These are phyloP conservation scores for Paraglomus brasilianum DNA, from an alignment of 192 early-diverging fungal genomes.

Conservation along the genomic window DNA sequence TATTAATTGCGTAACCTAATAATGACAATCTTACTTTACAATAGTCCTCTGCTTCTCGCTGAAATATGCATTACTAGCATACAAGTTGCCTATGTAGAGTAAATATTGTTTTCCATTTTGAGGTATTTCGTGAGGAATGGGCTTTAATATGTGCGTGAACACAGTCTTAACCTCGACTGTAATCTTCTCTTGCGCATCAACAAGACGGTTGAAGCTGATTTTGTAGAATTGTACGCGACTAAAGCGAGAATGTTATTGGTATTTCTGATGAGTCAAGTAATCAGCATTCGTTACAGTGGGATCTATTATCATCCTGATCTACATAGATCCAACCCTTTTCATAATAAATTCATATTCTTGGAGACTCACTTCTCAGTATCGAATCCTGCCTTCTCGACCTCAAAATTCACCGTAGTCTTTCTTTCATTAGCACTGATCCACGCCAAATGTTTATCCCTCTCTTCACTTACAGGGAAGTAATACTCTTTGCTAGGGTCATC, in stretches of 20 bases:
- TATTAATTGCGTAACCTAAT: neutral
- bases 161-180: conserved; percentile 56
- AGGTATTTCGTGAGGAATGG: conserved; percentile 52
- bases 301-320: neutral
- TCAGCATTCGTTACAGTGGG: neutral
- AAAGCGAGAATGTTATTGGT: neutral
- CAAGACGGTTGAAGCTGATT: conserved; percentile 41
- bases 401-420: conserved; percentile 41
- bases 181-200: conserved; percentile 59
- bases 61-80: conserved; percentile 65
- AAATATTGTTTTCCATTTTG: conserved; percentile 72
- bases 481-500: conserved; percentile 43
- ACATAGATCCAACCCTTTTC: neutral
- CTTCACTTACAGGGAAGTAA: conserved; percentile 44
- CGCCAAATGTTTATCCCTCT: conserved; percentile 36
- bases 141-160: conserved; percentile 44
- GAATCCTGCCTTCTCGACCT: conserved; percentile 36
- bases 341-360: neutral
- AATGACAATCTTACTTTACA: conserved; percentile 60
- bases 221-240: conserved; percentile 49
- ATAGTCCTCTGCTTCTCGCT: conserved; percentile 74
- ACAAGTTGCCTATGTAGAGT: conserved; percentile 58
- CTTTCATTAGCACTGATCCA: conserved; percentile 44
- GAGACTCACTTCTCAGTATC: conserved; percentile 18
- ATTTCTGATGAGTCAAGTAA: conserved; percentile 25